Evolutionary conservation across 768 basidiomycete genomes (phyloP).

Genomic region (Boletus sp.): DNA sequence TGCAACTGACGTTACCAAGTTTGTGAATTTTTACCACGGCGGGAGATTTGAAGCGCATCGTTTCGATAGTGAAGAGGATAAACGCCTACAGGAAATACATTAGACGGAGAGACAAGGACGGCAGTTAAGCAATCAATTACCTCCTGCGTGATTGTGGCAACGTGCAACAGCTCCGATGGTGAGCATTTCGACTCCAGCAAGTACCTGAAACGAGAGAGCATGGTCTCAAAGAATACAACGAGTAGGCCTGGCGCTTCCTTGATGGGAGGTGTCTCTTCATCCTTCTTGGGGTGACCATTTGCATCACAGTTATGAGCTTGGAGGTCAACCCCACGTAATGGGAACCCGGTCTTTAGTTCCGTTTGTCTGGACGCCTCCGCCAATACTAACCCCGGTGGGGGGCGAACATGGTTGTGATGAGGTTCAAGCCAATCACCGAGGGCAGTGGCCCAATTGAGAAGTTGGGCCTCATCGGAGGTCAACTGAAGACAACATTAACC

Average conservation of each 20-base stretch:
- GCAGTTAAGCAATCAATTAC: constrained; percentile 30
- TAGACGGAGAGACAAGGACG: not conserved
- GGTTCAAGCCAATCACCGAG: constrained; percentile 75
- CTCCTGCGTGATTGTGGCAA: constrained; percentile 74
- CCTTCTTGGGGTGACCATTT: constrained; percentile 55
- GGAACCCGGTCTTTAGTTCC: constrained; percentile 65
- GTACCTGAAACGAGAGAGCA: constrained; percentile 50
- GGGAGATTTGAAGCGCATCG: constrained; percentile 66
- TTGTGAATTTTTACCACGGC: constrained; percentile 71
- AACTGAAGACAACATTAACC: constrained; percentile 42
- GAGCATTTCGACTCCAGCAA: constrained; percentile 38
- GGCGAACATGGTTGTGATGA: constrained; percentile 70
- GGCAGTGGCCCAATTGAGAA: constrained; percentile 58
- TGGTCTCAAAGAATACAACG: constrained; percentile 56
- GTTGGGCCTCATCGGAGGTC: constrained; percentile 56
- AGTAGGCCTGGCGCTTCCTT: constrained; percentile 58
- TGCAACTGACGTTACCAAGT: constrained; percentile 57
- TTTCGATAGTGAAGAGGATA: constrained; percentile 66
- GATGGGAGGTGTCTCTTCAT: constrained; percentile 66
- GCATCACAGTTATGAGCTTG: constrained; percentile 31
- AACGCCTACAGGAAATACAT: constrained; percentile 50
- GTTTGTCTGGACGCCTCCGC: constrained; percentile 74
- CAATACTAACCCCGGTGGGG: constrained; percentile 63
- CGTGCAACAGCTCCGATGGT: constrained; percentile 61
- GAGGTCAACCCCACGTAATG: constrained; percentile 60